A percentile compares a stretch with the other conserved stretches of the same genome.
Conservation (phyloP, 805 yeast species). For the Peterozyma toletana region DNA sequence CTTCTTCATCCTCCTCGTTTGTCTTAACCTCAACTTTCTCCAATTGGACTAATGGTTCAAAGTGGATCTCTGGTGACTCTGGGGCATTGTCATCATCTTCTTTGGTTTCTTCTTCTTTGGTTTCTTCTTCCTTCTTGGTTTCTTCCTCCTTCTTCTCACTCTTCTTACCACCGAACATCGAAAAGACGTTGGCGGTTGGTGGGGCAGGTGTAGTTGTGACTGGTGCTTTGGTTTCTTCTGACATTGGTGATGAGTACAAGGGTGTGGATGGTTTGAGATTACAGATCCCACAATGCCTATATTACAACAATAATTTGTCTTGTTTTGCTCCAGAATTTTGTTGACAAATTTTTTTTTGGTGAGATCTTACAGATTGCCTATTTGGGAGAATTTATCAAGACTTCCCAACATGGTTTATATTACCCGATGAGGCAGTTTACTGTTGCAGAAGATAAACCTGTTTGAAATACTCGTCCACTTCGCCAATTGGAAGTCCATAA, state of each 20-base stretch:
- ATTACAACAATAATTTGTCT: no score
- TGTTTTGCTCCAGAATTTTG: no score
- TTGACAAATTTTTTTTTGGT: no score
- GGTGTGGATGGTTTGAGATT: no score
- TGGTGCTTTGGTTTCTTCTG: conserved; percentile 18
- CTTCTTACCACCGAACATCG: conserved; percentile 85
- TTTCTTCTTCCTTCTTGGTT: conserved; percentile 26
- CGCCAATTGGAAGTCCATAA: no score
- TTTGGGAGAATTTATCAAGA: no score
- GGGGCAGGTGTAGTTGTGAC: conserved; percentile 38
- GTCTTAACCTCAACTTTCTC: conserved; percentile 96
- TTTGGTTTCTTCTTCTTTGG: conserved; percentile 23
- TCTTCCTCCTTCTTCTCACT: conserved; percentile 27
- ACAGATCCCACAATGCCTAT: no score
- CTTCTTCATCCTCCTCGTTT: conserved; percentile 87
- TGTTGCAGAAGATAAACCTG: no score
- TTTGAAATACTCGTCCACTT: no score
- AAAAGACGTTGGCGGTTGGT: conserved; percentile 78
- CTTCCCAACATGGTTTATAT: no score
- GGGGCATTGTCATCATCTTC: conserved; percentile 50
- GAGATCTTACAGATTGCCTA: no score
- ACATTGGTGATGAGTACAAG: neutral
- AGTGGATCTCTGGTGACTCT: conserved; percentile 81
- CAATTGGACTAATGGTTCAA: conserved; percentile 91
- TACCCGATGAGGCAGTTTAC: no score